A percentile compares a stretch with the other conserved stretches of the same genome.
These are phyloP conservation scores for Colletotrichum horii DNA, from an alignment of 2,329 filamentous ascomycete species.

Conservation along the genomic window DNA sequence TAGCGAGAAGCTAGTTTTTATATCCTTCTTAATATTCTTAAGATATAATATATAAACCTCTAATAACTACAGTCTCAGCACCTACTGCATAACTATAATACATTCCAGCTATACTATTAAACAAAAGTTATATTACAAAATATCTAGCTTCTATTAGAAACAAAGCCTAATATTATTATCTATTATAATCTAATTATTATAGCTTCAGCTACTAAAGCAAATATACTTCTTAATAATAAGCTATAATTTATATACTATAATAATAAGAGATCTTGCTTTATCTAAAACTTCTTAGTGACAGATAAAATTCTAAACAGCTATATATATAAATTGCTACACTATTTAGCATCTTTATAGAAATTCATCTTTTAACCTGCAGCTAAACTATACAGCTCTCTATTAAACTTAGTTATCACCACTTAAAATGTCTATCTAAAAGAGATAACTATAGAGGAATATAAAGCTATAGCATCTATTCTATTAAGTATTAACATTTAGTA, in stretches of 20 bases:
- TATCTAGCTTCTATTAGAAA: too few relatives aligned
- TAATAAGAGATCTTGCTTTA: too few relatives aligned
- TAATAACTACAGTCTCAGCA: background rate
- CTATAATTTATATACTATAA: conserved; percentile 47
- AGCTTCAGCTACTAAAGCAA: conserved; percentile 26
- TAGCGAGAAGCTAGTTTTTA: conserved; percentile 58
- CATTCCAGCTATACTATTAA: background rate
- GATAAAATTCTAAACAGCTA: too few relatives aligned
- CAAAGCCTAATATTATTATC: too few relatives aligned
- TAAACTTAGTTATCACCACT: conserved; percentile 58
- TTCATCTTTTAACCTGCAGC: conserved; percentile 40
- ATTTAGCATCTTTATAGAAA: conserved; percentile 35
- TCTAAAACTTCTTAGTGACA: too few relatives aligned
- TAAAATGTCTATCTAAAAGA: conserved; percentile 51
- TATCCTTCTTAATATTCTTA: conserved; percentile 45
- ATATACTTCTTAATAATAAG: conserved; percentile 52
- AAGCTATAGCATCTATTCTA: conserved; percentile 53
- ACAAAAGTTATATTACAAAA: background rate
- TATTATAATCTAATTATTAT: conserved; percentile 27
- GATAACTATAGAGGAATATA: conserved; percentile 59
- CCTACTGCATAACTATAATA: background rate
- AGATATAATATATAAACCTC: background rate
- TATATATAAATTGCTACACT: conserved; percentile 42
- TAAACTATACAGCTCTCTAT: conserved; percentile 28
- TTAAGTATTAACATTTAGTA: conserved; percentile 58